phyloP scores from a whole-genome alignment of 805 yeast species.

The Metschnikowia borealis region DNA sequence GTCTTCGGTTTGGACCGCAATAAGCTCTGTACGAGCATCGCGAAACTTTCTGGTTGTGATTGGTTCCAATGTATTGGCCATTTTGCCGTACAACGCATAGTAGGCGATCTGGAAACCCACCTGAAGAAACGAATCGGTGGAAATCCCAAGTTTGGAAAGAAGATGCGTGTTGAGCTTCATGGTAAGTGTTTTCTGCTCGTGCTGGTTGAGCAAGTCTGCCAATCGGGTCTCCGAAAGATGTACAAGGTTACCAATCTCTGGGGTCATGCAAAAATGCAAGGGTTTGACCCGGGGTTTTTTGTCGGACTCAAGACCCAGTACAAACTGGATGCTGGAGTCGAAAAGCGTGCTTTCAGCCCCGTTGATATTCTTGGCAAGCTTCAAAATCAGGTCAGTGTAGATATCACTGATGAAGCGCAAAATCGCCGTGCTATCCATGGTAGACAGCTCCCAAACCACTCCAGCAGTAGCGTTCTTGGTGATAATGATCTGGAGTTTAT shows the following conservation, averaged over 20 bases:
- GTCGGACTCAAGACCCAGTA: conserved; percentile 33
- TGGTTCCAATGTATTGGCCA: conserved; percentile 50
- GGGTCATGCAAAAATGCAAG: conserved; percentile 37
- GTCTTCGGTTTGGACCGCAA: conserved; percentile 58
- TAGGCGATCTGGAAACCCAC: conserved; percentile 50
- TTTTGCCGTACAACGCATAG: conserved; percentile 52
- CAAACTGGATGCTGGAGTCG: conserved; percentile 34
- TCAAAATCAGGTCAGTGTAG: conserved; percentile 53
- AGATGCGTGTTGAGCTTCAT: conserved; percentile 36
- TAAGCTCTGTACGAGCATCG: conserved; percentile 66
- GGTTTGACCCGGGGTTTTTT: conserved; percentile 33
- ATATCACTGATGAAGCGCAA: conserved; percentile 54
- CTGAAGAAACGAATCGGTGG: conserved; percentile 51
- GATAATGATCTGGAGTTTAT: conserved; percentile 51
- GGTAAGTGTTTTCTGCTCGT: conserved; percentile 45
- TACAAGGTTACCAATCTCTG: conserved; percentile 45
- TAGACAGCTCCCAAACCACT: conserved; percentile 54
- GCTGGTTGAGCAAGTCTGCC: conserved; percentile 56
- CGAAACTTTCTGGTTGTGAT: conserved; percentile 64
- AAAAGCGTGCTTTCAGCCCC: conserved; percentile 53
- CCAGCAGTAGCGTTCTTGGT: conserved; percentile 57
- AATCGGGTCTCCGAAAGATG: conserved; percentile 56
- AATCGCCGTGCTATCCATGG: conserved; percentile 57
- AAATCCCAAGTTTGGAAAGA: conserved; percentile 36
- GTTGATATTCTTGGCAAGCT: conserved; percentile 55